These are phyloP conservation scores for Mycena galericulata DNA, from an alignment of 768 basidiomycete species.

Conservation along the genomic window DNA sequence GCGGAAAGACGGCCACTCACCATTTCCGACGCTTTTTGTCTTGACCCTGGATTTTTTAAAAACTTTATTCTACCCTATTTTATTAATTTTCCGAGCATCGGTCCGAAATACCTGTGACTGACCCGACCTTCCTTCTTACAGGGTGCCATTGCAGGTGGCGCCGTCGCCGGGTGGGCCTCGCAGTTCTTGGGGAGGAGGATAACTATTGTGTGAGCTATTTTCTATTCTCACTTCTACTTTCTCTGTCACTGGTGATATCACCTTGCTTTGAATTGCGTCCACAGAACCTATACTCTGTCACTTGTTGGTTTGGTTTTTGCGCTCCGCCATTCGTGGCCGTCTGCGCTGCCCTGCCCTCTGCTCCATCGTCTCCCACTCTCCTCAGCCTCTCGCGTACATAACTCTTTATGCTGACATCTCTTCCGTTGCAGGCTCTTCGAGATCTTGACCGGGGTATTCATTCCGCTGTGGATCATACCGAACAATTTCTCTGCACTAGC, in stretches of 20 bases:
- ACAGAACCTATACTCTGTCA: slow-evolving; percentile 7
- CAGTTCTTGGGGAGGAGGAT: slow-evolving; percentile 87
- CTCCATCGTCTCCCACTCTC: background rate
- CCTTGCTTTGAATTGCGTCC: slow-evolving; percentile 7
- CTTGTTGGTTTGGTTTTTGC: background rate
- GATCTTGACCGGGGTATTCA: slow-evolving; percentile 56
- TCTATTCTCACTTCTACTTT: slow-evolving; percentile 10
- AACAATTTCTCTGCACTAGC: slow-evolving; percentile 63
- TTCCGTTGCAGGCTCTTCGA: slow-evolving; percentile 50
- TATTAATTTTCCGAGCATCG: background rate
- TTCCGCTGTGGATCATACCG: slow-evolving; percentile 78
- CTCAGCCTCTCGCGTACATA: slow-evolving; percentile 8
- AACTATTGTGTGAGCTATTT: slow-evolving; percentile 69
- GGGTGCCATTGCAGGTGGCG: slow-evolving; percentile 67
- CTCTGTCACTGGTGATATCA: slow-evolving; percentile 10
- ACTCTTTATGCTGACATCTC: slow-evolving; percentile 10
- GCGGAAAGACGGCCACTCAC: slow-evolving; percentile 4
- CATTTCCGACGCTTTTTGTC: slow-evolving; percentile 12
- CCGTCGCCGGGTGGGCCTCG: slow-evolving; percentile 75
- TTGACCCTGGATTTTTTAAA: slow-evolving; percentile 9
- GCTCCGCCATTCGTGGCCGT: background rate
- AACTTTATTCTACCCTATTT: slow-evolving; percentile 17
- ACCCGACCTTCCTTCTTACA: slow-evolving; percentile 10
- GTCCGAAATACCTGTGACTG: slow-evolving; percentile 5
- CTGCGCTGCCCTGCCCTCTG: background rate